Evolutionary conservation across 139 green algal genomes (phyloP), one percentile per base, ranked within the genome.

Genomic region (Auxenochlorella pyrenoidosa): DNA sequence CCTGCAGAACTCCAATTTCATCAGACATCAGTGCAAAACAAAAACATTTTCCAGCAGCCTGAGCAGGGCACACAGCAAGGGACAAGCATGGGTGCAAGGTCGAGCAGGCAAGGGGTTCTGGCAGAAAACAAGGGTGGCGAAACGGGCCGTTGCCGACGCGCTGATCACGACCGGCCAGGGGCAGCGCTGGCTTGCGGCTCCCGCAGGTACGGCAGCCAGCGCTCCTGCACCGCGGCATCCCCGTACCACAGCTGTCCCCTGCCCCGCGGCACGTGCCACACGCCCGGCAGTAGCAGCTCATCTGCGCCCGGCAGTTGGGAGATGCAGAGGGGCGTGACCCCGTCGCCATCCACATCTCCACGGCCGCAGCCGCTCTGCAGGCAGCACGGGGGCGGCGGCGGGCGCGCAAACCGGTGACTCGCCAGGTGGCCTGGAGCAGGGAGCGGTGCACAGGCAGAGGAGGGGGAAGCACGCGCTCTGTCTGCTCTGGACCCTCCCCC

Each of bases 241-340:
- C 88, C 88, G 22, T 91, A 91, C 88, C 88, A 91, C 2, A n/a
- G 41, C 58, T 82, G 43, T 0, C 30, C 32, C 4, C 32, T 12
- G 21, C 36, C 22, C 30, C 83, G 34, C 4, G 88, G 84, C 38
- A 60, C 72, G 87, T 91, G 88, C 88, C 88, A 91, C 36, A 90
- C 88, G 10, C 79, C 83, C 30, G 65, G 65, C 38, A 91, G 65
- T 18, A 90, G 43, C 34, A 91, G 54, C 24, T 81, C 36, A 36
- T 83, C 78, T 0, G 88, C 84, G 2, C 85, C 85, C 3, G 78
- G 65, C 38, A 91, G 59, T 0, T 59, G 32, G 30, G 84, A 38
- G 63, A 91, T 91, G 34, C 66, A 72, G 21, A 91, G 72, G 12
- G 88, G 88, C 16, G 88, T 91, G 13, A 91, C 88, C 58, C 68